Percentiles rank a stretch among this genome's conserved stretches.
Conservation (phyloP, 192 early-diverging fungal species). For the Podila horticola region DNA sequence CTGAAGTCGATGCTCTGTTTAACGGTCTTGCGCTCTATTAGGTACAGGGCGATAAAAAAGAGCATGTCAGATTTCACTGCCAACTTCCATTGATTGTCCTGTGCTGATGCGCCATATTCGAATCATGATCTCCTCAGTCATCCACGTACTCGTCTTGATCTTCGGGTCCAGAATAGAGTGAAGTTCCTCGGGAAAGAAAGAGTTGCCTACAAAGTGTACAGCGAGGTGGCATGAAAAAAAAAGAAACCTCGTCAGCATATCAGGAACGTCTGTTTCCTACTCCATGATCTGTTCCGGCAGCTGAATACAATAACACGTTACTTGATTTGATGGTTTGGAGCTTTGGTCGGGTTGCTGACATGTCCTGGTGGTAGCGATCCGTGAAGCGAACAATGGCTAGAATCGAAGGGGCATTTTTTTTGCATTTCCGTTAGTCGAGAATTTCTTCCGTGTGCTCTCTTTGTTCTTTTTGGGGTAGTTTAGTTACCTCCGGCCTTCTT, state of each 20-base stretch:
- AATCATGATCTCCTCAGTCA: background rate
- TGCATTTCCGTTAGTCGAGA: too few species aligned
- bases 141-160: slow-evolving; percentile 36
- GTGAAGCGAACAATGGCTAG: slow-evolving; percentile 44
- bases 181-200: slow-evolving; percentile 47
- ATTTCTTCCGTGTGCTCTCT: too few species aligned
- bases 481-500: slow-evolving; percentile 31
- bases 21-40: slow-evolving; percentile 30
- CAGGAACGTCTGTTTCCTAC: background rate
- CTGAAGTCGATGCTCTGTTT: slow-evolving; percentile 19
- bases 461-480: too few species aligned
- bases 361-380: slow-evolving; percentile 46
- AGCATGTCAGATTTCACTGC: background rate
- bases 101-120: too few species aligned
- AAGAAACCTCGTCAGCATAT: background rate
- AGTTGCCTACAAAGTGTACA: slow-evolving; percentile 13
- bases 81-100: background rate
- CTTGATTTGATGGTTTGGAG: slow-evolving; percentile 42
- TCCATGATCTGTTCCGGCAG: background rate
- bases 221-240: background rate
- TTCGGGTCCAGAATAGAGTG: slow-evolving; percentile 48
- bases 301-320: background rate
- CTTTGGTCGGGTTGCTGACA: slow-evolving; percentile 25
- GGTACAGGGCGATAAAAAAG: background rate
- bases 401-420: background rate